Conservation (phyloP, 2,329 filamentous ascomycete species). For the Aspergillus transmontanensis region DNA sequence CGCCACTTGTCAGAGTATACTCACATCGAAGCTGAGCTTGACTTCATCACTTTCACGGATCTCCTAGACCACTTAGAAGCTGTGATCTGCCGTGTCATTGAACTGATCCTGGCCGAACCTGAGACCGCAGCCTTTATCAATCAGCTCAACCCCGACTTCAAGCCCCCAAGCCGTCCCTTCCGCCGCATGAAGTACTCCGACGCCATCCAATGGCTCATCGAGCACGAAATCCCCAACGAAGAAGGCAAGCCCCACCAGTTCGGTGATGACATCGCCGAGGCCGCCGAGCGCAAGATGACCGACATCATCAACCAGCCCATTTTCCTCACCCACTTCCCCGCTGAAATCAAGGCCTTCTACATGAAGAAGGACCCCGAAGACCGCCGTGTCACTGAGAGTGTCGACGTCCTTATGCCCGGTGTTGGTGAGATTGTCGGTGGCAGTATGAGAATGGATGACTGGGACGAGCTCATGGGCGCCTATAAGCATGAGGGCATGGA, state of each 20-base stretch:
- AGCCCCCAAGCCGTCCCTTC: slow-evolving; percentile 80
- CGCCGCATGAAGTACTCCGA: slow-evolving; percentile 93
- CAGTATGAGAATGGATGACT: slow-evolving; percentile 92
- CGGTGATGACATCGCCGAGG: slow-evolving; percentile 97
- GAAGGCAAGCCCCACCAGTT: slow-evolving; percentile 87
- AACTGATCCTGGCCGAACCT: slow-evolving; percentile 73
- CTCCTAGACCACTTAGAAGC: slow-evolving; percentile 85
- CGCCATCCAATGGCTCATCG: slow-evolving; percentile 89
- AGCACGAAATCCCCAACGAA: slow-evolving; percentile 90
- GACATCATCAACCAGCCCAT: slow-evolving; percentile 95
- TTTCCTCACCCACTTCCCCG: slow-evolving; percentile 95
- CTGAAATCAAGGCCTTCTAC: slow-evolving; percentile 98
- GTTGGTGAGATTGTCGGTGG: slow-evolving; percentile 97
- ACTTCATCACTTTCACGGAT: slow-evolving; percentile 92
- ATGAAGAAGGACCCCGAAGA: slow-evolving; percentile 89
- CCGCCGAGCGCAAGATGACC: slow-evolving; percentile 94
- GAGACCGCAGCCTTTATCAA: slow-evolving; percentile 73
- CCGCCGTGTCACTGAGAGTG: slow-evolving; percentile 83
- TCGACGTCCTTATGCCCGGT: slow-evolving; percentile 85
- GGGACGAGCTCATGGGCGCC: slow-evolving; percentile 83
- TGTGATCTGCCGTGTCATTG: slow-evolving; percentile 83
- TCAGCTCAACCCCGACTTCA: slow-evolving; percentile 88
- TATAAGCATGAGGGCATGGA: slow-evolving; percentile 87
- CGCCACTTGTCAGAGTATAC: slow-evolving; percentile 96
- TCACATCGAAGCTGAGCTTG: slow-evolving; percentile 92